Evolutionary conservation across 805 yeast genomes (phyloP).

Genomic region (Sugiyamaella lignohabitans): DNA sequence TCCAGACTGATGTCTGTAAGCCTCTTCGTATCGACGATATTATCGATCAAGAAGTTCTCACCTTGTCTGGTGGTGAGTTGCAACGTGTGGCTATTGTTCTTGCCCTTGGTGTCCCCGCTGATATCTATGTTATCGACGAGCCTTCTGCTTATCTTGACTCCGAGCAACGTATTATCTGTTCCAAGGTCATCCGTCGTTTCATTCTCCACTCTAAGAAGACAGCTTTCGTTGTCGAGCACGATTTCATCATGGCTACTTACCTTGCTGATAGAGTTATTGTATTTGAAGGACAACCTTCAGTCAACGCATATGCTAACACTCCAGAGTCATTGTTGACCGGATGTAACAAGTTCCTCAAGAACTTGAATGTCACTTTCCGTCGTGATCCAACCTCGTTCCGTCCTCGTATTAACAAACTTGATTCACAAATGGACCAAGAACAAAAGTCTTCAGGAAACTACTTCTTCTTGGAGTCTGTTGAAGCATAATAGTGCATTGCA

Average conservation of each 20-base stretch:
- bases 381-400: conserved; percentile 98
- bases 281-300: conserved; percentile 91
- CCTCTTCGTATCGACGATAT: conserved; percentile 91
- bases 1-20: conserved; percentile 96
- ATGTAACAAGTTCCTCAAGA: conserved; percentile 94
- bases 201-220: conserved; percentile 95
- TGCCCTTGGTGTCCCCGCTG: conserved; percentile 91
- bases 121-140: conserved; percentile 94
- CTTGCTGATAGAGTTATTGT: conserved; percentile 98
- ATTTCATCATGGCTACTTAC: conserved; percentile 99
- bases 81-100: conserved; percentile 98
- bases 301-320: conserved; percentile 72
- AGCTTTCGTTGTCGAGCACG: conserved; percentile 99
- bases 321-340: conserved; percentile 96
- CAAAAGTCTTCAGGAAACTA: conserved; percentile 89
- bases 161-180: conserved; percentile 98
- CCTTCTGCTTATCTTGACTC: conserved; percentile 99
- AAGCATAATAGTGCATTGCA: conserved; percentile 8
- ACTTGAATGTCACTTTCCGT: conserved; percentile 95
- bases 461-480: conserved; percentile 72
- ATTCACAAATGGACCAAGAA: conserved; percentile 98
- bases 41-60: conserved; percentile 96
- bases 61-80: conserved; percentile 98
- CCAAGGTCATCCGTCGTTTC: conserved; percentile 96
- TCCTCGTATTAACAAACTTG: conserved; percentile 97